Evolutionary conservation across 2,329 filamentous ascomycete species (phyloP), one percentile per base, ranked within the genome.

Genomic region (Xylaria multiplex): DNA sequence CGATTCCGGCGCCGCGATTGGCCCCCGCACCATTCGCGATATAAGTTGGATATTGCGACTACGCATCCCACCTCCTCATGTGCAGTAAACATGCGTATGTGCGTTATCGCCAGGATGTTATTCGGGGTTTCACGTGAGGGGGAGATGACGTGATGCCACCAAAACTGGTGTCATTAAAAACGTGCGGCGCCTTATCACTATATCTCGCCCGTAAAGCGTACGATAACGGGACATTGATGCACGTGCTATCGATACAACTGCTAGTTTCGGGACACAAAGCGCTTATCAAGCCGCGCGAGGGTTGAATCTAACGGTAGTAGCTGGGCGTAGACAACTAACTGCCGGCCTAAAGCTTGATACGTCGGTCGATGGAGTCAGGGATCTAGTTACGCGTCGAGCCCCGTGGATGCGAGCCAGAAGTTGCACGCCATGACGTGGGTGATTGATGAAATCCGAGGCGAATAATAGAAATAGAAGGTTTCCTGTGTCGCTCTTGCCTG

Each of bases 101-200:
- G 42, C 8, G 42, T 65, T 66, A 66, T 69, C 53, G 55, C 59
- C 27, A 30, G 43, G 35, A 42, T 61, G 24, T 37, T 27, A 67
- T 64, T 57, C 53, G 66, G 37, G 56, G 58, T 16, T 40, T 40
- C 50, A 24, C 37, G 56, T 55, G 62, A 59, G 64, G 58, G 62
- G 63, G 52, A 48, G 52, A 72, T 72, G 65, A 65, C 68, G 70
- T 57, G 66, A 72, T 71, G 62, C 22, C 30, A n/a, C 55, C 40
- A 7, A 65, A 58, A 49, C 32, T 70, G 67, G 65, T 70, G 67
- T 66, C 59, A 71, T 67, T 48, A 27, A 43, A 27, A 16, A 2
- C 13, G 37, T 14, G 19, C 30, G 64, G 19, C 37, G 52, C 43
- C 8, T 22, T 30, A 53, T 46, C 49, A 50, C 48, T 35, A n/a